These are phyloP conservation scores for Zymoseptoria pseudotritici DNA, from an alignment of 2,329 filamentous ascomycete species.

Conservation along the genomic window DNA sequence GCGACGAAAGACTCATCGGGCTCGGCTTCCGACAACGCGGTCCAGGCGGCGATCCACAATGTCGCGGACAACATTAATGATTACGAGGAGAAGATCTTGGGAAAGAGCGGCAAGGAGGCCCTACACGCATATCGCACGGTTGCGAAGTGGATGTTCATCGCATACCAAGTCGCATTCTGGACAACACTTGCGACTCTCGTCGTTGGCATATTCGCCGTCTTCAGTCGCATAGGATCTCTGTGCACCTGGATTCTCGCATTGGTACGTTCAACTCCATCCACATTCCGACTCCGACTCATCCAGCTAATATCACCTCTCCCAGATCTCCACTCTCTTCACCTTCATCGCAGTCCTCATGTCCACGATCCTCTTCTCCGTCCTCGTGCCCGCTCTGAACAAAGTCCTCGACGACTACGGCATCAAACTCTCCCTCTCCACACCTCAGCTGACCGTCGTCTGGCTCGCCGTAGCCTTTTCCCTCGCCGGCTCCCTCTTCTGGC, in stretches of 20 bases:
- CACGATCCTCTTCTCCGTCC: constrained; percentile 63
- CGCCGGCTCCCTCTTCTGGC: constrained; percentile 78
- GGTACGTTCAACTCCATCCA: constrained; percentile 45
- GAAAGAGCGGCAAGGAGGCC: constrained; percentile 57
- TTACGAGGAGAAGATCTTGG: constrained; percentile 43
- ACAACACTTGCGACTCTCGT: constrained; percentile 65
- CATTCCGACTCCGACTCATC: neutral
- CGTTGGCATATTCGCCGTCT: constrained; percentile 74
- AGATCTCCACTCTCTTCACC: constrained; percentile 49
- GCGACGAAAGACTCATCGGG: constrained; percentile 20
- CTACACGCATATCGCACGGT: constrained; percentile 67
- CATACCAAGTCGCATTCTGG: constrained; percentile 67
- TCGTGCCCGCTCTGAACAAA: constrained; percentile 61
- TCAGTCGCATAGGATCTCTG: constrained; percentile 73
- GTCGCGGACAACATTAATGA: constrained; percentile 44
- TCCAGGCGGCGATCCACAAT: constrained; percentile 35
- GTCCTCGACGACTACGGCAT: constrained; percentile 67
- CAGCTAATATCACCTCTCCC: constrained; percentile 2
- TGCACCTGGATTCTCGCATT: constrained; percentile 69
- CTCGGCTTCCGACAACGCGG: constrained; percentile 14
- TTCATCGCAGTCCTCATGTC: constrained; percentile 63
- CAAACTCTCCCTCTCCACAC: constrained; percentile 55
- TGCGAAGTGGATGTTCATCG: constrained; percentile 67
- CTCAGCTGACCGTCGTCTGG: constrained; percentile 69
- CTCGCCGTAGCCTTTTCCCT: constrained; percentile 70